Evolutionary conservation across 495 filamentous ascomycete genomes (phyloP).

Genomic region (Annulohypoxylon stygium): DNA sequence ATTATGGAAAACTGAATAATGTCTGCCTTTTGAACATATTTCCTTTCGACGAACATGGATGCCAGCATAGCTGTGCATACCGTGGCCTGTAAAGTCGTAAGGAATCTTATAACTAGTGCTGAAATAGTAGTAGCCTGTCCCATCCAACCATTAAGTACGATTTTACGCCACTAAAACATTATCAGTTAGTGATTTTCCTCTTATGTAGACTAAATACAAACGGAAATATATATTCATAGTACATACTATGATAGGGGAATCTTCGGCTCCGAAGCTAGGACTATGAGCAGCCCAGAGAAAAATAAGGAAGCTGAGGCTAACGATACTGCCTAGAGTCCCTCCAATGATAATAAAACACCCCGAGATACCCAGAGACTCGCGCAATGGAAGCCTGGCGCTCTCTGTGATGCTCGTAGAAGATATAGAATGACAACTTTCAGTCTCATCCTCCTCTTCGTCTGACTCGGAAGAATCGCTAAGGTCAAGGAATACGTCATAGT

Average conservation of each 20-base stretch:
- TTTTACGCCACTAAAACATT: background rate
- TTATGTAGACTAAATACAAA: too few species aligned
- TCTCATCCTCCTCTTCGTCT: background rate
- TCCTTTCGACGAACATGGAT: background rate
- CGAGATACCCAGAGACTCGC: background rate
- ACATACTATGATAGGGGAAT: background rate
- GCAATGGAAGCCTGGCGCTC: background rate
- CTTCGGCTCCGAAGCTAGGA: background rate
- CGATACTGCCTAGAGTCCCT: background rate
- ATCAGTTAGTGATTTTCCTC: too few species aligned
- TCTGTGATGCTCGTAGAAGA: background rate
- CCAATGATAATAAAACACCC: background rate
- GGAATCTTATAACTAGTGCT: background rate
- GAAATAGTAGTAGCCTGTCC: background rate
- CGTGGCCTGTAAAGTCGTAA: background rate
- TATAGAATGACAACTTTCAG: background rate
- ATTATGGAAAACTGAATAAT: background rate
- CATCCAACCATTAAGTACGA: background rate
- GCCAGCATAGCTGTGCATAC: conserved; percentile 7
- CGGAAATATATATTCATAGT: too few species aligned
- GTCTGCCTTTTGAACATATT: background rate
- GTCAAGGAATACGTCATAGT: background rate
- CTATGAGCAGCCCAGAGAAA: background rate
- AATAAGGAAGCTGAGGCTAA: background rate
- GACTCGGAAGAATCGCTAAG: background rate